Evolutionary conservation across 148 eudicot genomes (phyloP), one percentile per base, ranked within the genome.

Genomic region (Pharnaceum exiguum): DNA sequence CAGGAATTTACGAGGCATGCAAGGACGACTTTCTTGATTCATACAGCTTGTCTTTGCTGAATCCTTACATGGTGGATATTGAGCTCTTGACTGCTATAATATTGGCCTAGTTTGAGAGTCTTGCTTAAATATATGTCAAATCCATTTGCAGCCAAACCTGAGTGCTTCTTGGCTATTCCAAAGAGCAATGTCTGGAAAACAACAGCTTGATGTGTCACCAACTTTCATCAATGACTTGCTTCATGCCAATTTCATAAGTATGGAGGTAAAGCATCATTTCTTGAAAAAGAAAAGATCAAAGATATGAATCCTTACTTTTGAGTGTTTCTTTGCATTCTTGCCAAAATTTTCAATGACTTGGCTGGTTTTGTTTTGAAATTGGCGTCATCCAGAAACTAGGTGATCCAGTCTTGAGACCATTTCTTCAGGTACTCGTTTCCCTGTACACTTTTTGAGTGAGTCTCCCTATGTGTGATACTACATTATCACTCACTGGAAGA

Each of bases 131-230:
- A 30, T 30, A 17, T 59, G 17, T 29, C 35, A 62, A 16, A 12
- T 46, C 8, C 47, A 58, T 44, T 0, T 72, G 54, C 90, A 93
- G 96, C 99, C 99, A 17, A 93, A 93, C 54, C 67, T 93, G 33
- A 93, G 99, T 59, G 78, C 99, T 15, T 88, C 99, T 3, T 93
- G 99, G 99, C 69, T 93, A 67, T 93, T 93, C 65, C 99, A 93
- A 88, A 77, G 89, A 77, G 96, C 99, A 67, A 93, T 93, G 99
- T 93, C 95, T 27, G 91, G 96, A 35, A 88, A 84, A 70, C 82
- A 83, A 62, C 70, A 77, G 37, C 66, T 91, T 33, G 73, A 75
- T 56, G 91, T 93, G 38, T 66, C 91, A 24, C 85, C 91, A 29
- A 81, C 86, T 70, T 93, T 93, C 76, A 86, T 89, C 71, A 93